Conservation (phyloP, 2,329 filamentous ascomycete genomes). For the Knoxdaviesia proteae region DNA sequence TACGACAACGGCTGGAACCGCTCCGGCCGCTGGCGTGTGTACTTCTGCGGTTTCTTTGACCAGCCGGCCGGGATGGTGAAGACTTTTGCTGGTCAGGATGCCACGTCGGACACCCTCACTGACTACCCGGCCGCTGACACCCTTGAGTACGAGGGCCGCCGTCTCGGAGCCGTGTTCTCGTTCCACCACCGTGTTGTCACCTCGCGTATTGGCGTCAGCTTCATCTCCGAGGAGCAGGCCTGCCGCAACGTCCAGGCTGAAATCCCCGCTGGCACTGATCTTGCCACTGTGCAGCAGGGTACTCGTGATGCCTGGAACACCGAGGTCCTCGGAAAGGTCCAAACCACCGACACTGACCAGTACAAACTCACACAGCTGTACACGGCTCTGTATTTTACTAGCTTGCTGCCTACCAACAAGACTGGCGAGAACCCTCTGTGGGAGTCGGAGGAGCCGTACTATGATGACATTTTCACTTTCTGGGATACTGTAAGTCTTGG, state of each 20-base stretch:
- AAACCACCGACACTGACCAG: conserved; percentile 31
- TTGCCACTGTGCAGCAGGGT: conserved; percentile 21
- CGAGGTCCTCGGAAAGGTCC: conserved; percentile 41
- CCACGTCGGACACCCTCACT: conserved; percentile 11
- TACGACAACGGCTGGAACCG: conserved; percentile 49
- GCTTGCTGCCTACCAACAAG: conserved; percentile 46
- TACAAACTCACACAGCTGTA: conserved; percentile 41
- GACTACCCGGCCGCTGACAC: conserved; percentile 13
- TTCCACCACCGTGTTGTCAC: conserved; percentile 25
- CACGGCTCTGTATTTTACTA: conserved; percentile 48
- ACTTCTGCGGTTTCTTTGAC: conserved; percentile 42
- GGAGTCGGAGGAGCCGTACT: conserved; percentile 44
- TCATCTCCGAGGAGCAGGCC: conserved; percentile 40
- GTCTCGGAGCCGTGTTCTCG: conserved; percentile 30
- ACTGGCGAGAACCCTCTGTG: conserved; percentile 51
- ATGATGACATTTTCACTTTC: conserved; percentile 50
- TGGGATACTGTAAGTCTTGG: conserved; percentile 26
- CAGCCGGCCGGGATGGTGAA: conserved; percentile 17
- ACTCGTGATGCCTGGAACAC: conserved; percentile 36
- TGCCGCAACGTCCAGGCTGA: conserved; percentile 36
- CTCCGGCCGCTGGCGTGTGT: conserved; percentile 39
- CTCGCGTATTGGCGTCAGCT: conserved; percentile 46
- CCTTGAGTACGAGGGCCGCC: conserved; percentile 14
- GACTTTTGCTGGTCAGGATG: conserved; percentile 19
- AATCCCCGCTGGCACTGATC: conserved; percentile 23